These are phyloP conservation scores for Penicillium roqueforti DNA, from an alignment of 495 filamentous ascomycete species.

Conservation along the genomic window DNA sequence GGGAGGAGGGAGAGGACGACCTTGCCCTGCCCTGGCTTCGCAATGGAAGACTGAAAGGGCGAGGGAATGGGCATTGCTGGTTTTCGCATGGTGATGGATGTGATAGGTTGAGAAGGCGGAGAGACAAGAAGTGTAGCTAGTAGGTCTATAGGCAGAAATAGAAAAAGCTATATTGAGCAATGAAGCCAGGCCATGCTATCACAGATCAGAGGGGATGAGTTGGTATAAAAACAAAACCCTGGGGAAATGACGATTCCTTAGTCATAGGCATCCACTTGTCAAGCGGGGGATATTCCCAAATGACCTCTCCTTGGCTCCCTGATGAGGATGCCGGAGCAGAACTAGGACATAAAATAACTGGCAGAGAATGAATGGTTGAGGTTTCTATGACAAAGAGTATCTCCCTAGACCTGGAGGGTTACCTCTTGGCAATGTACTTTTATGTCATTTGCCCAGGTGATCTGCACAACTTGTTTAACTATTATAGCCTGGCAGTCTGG, in stretches of 20 bases:
- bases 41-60: conserved; percentile 67
- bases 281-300: neutral
- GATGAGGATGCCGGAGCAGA: neutral
- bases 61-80: conserved; percentile 43
- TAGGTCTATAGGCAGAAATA: neutral
- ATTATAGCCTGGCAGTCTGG: neutral
- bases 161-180: too few relatives aligned
- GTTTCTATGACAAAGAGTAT: conserved; percentile 14
- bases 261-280: neutral
- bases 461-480: neutral
- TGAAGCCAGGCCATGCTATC: neutral
- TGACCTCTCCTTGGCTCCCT: neutral
- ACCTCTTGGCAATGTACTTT: conserved; percentile 7
- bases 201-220: neutral
- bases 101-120: neutral
- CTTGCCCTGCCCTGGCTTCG: conserved; percentile 69
- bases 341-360: neutral
- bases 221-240: conserved; percentile 4
- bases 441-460: conserved; percentile 6
- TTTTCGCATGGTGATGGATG: conserved; percentile 24
- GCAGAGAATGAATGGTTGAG: neutral
- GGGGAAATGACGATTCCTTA: conserved; percentile 2
- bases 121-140: neutral
- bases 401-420: neutral
- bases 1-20: conserved; percentile 72